Base-by-base conservation (phyloP, 768 basidiomycete species). In the Gelatoporia subvermispora region DNA sequence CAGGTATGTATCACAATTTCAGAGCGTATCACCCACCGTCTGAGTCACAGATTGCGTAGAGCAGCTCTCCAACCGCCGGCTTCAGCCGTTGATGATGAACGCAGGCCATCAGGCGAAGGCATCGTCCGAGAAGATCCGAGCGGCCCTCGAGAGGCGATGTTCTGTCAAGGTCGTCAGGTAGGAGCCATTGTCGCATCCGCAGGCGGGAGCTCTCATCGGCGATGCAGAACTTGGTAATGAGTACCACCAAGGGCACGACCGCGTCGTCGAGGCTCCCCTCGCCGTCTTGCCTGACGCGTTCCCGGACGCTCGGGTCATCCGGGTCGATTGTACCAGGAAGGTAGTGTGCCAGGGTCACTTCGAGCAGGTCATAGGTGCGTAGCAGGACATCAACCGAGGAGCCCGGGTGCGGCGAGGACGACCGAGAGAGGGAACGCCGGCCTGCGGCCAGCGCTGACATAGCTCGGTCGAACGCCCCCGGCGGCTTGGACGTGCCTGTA, bases 91-190 rank as follows among this genome's bases (percentile, higher is more conserved):
- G 61, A 56, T 94, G 84, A 56, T 89, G 85, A 2, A 93, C 77
- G 51, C 83, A 81, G 2, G 75, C 70, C 48, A 98, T 72, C 18
- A 97, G 70, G 16, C 93, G 78, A 24, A 97, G 65, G 59, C 87
- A 82, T 43, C 87, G 73, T 0, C 96, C 96, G 2, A 97, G 69
- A 8, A 87, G 65, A 60, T 89, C 85, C 13, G 78, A 49, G 3
- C 92, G 81, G 35, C 71, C 67, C 60, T 97, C 92, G 20, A 98
- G 71, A 3, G 89, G 78, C 8, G 65, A 69, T 8, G 84, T 79
- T 39, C 96, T 82, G 65, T 98, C 95, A 59, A 96, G 62, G 57
- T 85, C 80, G 0, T 78, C 68, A 0, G 94, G 93, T 5, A 93
- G 67, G 20, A 97, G 66, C 76, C 78, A 79, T 41, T 82, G 77